A percentile compares a stretch with the other conserved stretches of the same genome.
phyloP scores from a whole-genome alignment of 768 basidiomycete species.

The Tricholoma saponaceum region DNA sequence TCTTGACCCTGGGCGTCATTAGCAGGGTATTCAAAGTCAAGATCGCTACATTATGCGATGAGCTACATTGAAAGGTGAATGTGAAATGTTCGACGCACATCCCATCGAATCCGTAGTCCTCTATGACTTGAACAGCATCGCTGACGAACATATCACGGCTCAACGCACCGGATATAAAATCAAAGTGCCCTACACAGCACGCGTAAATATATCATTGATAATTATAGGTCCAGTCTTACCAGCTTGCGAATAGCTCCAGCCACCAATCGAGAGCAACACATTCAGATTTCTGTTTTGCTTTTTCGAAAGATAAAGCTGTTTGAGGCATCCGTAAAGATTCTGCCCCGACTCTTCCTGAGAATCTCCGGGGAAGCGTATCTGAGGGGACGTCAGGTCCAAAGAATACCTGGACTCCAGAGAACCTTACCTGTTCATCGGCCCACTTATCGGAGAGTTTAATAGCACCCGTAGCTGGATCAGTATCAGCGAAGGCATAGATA shows the following conservation, averaged over 20 bases:
- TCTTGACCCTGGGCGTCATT: slow-evolving; percentile 56
- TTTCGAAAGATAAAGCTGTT: slow-evolving; percentile 67
- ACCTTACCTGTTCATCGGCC: slow-evolving; percentile 61
- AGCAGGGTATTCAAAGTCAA: slow-evolving; percentile 79
- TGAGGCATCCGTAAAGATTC: slow-evolving; percentile 78
- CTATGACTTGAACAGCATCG: slow-evolving; percentile 57
- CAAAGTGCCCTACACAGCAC: slow-evolving; percentile 48
- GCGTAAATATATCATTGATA: too few relatives aligned
- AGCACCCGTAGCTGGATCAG: slow-evolving; percentile 52
- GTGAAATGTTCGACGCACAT: slow-evolving; percentile 39
- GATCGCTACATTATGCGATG: slow-evolving; percentile 38
- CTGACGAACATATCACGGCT: slow-evolving; percentile 55
- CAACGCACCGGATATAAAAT: slow-evolving; percentile 50
- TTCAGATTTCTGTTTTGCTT: slow-evolving; percentile 51
- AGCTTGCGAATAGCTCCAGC: slow-evolving; percentile 69
- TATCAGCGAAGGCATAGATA: slow-evolving; percentile 78
- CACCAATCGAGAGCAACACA: slow-evolving; percentile 48
- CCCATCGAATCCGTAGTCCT: slow-evolving; percentile 81
- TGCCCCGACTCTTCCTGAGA: slow-evolving; percentile 72
- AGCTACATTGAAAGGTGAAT: neutral
- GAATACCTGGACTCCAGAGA: too few relatives aligned
- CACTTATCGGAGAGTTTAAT: slow-evolving; percentile 69
- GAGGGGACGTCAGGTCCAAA: too few relatives aligned
- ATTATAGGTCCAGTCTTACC: too few relatives aligned
- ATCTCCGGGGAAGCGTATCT: slow-evolving; percentile 69